phyloP scores from a whole-genome alignment of 176 grass and related monocot species.

The Sorghum bicolor region Sorghum_bicolor_NCBIv3 NC_012872.2:51972501-51973000 shows the following conservation, averaged over 20 bases:
- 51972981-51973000: not conserved
- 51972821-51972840: not conserved
- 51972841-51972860: not conserved
- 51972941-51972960: constrained; percentile 20
- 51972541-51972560: not conserved
- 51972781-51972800: not conserved
- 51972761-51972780: not conserved
- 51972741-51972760: not conserved
- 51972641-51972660: too few species aligned
- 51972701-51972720: too few species aligned
- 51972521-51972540: not conserved
- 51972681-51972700: too few species aligned
- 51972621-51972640: not conserved
- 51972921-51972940: not conserved
- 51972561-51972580: not conserved
- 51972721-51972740: not conserved
- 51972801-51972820: not conserved
- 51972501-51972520: too few species aligned
- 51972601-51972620: not conserved
- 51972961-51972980: constrained; percentile 28
- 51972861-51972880: not conserved
- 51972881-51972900: not conserved
- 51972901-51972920: not conserved
- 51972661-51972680: too few species aligned
- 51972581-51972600: not conserved